Evolutionary conservation across 129 eudicot species (phyloP).

Genomic region (Flaveria robusta): DNA sequence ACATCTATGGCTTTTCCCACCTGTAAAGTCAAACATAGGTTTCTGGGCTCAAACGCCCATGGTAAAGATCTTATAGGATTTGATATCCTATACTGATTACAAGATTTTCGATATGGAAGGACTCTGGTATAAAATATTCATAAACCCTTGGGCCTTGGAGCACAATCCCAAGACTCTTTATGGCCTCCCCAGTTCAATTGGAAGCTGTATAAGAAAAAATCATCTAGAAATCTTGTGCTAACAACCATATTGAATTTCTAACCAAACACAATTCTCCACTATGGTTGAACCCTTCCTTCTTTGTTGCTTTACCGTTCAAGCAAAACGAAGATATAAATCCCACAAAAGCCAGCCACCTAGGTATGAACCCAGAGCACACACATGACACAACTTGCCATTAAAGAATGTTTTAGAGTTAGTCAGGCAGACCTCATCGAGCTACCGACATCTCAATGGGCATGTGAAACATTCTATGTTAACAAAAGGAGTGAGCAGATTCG

Average conservation of each 20-base stretch:
- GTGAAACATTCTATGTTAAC: not conserved
- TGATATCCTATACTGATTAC: not conserved
- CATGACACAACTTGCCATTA: not conserved
- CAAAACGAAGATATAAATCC: constrained; percentile 12
- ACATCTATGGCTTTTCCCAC: not conserved
- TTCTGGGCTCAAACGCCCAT: not conserved
- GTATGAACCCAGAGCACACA: not conserved
- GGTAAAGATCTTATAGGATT: not conserved
- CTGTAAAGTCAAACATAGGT: not conserved
- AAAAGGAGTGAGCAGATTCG: not conserved
- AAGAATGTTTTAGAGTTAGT: not conserved
- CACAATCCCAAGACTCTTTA: not conserved
- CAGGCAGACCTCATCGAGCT: not conserved
- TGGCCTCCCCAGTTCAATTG: not conserved
- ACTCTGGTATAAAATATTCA: not conserved
- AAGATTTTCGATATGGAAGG: not conserved
- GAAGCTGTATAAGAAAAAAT: not conserved
- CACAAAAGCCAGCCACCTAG: not conserved
- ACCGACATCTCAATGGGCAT: not conserved
- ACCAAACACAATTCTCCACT: not conserved
- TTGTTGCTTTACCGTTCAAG: not conserved
- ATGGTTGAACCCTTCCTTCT: not conserved
- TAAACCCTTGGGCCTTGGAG: not conserved
- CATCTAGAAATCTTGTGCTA: not conserved
- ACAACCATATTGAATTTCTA: not conserved